phyloP scores from a whole-genome alignment of 768 basidiomycete genomes.

The Scleroderma citrinum region DNA sequence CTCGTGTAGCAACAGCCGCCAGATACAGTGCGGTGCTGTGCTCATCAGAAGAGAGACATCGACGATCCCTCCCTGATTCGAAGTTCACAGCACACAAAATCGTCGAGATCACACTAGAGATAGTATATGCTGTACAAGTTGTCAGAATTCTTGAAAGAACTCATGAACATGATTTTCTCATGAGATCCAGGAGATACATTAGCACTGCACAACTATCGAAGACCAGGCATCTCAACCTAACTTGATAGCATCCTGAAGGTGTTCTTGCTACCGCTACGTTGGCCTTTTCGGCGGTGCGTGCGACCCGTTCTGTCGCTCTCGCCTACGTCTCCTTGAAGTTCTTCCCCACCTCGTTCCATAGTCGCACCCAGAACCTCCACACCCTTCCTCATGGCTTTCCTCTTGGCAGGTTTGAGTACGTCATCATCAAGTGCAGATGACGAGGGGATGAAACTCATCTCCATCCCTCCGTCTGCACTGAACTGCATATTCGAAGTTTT shows the following conservation, averaged over 20 bases:
- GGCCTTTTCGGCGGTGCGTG: constrained; percentile 66
- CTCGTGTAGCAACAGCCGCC: no score
- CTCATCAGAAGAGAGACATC: no score
- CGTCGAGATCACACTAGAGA: background rate
- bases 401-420: constrained; percentile 19
- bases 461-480: constrained; percentile 61
- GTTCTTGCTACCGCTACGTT: constrained; percentile 90
- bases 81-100: no score
- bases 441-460: constrained; percentile 78
- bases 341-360: constrained; percentile 73
- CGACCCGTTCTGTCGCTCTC: constrained; percentile 76
- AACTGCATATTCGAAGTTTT: constrained; percentile 18
- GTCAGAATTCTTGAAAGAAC: background rate
- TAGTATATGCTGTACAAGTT: background rate
- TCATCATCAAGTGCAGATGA: constrained; percentile 17
- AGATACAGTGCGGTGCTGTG: no score
- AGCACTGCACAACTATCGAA: background rate
- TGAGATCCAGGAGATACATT: background rate
- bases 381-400: constrained; percentile 43
- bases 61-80: background rate
- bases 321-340: constrained; percentile 39
- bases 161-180: background rate
- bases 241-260: constrained; percentile 42
- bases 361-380: constrained; percentile 83
- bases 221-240: background rate